These are phyloP conservation scores for Salvia splendens DNA, from an alignment of 257 asterid genomes.

Conservation along the genomic window DNA sequence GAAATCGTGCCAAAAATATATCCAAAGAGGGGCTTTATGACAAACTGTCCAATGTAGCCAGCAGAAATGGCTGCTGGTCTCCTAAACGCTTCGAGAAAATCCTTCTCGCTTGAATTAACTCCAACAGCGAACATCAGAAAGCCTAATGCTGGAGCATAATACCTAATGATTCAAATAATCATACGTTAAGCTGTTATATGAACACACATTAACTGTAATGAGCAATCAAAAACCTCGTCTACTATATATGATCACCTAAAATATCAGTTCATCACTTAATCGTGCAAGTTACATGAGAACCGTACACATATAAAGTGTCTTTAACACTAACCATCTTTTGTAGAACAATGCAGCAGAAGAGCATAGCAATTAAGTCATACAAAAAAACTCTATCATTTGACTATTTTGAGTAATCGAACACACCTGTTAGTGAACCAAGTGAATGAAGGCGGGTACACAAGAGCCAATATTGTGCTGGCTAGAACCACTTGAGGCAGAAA, in stretches of 20 bases:
- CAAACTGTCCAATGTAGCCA: constrained; percentile 82
- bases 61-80: constrained; percentile 71
- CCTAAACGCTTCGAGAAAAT: constrained; percentile 87
- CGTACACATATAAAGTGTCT: not conserved
- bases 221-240: not conserved
- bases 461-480: constrained; percentile 88
- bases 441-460: constrained; percentile 90
- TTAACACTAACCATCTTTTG: constrained; percentile 1
- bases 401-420: constrained; percentile 12
- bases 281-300: constrained; percentile 5
- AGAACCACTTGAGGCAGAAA: constrained; percentile 89
- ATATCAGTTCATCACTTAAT: not conserved
- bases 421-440: constrained; percentile 96
- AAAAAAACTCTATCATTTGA: not conserved
- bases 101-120: constrained; percentile 87
- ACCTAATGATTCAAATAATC: constrained; percentile 57
- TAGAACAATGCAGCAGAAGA: constrained; percentile 6
- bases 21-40: constrained; percentile 85
- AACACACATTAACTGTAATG: not conserved
- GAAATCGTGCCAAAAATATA: constrained; percentile 76
- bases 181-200: not conserved
- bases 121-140: constrained; percentile 99
- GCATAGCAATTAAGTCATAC: constrained; percentile 3
- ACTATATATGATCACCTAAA: not conserved
- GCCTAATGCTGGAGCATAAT: constrained; percentile 96